Evolutionary conservation across 1,284 basidiomycete genomes (phyloP), one percentile per base, ranked within the genome.

Genomic region (Rhodotorula sp.): DNA sequence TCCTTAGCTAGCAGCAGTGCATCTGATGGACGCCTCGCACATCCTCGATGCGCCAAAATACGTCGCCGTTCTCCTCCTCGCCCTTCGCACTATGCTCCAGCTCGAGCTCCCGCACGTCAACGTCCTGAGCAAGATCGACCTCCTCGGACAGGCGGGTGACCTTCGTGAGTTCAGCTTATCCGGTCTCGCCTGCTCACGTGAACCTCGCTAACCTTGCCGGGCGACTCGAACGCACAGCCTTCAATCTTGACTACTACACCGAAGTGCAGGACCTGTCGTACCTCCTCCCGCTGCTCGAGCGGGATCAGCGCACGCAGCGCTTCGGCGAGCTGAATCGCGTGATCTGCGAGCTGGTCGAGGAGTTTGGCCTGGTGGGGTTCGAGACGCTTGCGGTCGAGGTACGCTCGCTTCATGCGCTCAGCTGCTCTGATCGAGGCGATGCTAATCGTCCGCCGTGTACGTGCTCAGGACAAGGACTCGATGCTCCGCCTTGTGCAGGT

Each of bases 231-330:
- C 19, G 34, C n/a, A 13, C 77, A 96, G 94, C 94, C 51, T 98
- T 99, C 85, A 97, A 96, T 79, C 88, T 99, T 55, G 93, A 96
- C 77, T 99, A 93, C 81, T 99, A 99, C 81, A 98, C 97, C 54
- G 93, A 99, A 82, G 96, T 97, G 0, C 94, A 97, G 82, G 95
- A 99, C 81, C 85, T 99, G 0, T 90, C 90, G 0, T 91, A 98
- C 81, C 87, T 99, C 12, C 87, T 92, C 75, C 90, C 89, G 70
- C 84, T 88, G 2, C 87, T 97, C 29, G 80, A 84, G 37, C 77
- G 77, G 13, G 87, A 88, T 17, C 83, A 86, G 0, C 83, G 89
- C 2, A 85, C 88, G 1, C 86, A 87, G 3, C 88, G 88, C 61
- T 95, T 89, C 78, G 83, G 86, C 0, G 88, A 88, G 25, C 84